Evolutionary conservation across 495 filamentous ascomycete species (phyloP), one percentile per base, ranked within the genome.

Genomic region (Penicillium cataractarum): DNA sequence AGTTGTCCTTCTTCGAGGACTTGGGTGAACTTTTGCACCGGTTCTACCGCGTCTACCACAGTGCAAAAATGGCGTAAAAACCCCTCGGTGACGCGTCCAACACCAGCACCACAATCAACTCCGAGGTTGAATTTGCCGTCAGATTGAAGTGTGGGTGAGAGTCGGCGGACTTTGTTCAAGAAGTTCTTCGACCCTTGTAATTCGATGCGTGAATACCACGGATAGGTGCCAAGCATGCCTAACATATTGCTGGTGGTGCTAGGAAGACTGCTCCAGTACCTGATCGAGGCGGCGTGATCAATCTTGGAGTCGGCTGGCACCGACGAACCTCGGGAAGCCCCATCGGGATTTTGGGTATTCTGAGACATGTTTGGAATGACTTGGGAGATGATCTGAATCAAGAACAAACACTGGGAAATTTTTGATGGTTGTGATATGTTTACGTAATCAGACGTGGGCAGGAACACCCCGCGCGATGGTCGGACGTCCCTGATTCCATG

Each of bases 161-260:
- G 57, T 3, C 83, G 82, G 6, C 89, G 87, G 1, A 96, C 76
- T 67, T 96, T 96, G 29, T 86, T 82, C 19, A 95, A 78, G 74
- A 97, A 95, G 70, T 82, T 87, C 64, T 83, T 81, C 12, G 90
- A 93, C 21, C 89, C 88, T 67, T 89, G 85, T 0, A 97, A 82
- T 70, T 97, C 94, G 66, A 91, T 83, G 57, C 85, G 83, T 31
- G 86, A 88, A 71, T 93, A 84, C 70, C 87, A 81, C 0, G 89
- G 90, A 65, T 84, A 93, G 44, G 90, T 90, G 66, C 93, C 76
- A 0, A 98, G 89, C 90, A 97, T 94, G 68, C 91, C 76, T 0
- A 98, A 89, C 90, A 97, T 95, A 65, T 91, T 90, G 69, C 88
- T 85, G 55, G 88, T 81, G 60, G 87, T 88, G 40, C 90, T 82